A percentile compares a stretch with the other conserved stretches of the same genome.
These are phyloP conservation scores for Ceratocystis alfenasii DNA, from an alignment of 2,329 filamentous ascomycete species.

Conservation along the genomic window DNA sequence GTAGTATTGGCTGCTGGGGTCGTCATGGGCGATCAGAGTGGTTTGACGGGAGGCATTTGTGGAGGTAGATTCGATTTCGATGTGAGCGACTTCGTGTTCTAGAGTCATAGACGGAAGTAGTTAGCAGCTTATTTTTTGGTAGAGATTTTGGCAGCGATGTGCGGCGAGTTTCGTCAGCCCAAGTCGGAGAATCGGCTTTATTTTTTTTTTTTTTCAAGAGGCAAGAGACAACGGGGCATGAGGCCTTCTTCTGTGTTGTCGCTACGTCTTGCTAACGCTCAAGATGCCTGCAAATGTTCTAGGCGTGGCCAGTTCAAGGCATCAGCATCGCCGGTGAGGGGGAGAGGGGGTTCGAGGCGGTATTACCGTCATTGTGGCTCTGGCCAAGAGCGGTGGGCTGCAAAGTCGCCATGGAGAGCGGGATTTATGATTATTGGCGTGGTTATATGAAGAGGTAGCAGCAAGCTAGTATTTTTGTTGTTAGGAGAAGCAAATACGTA, in stretches of 20 bases:
- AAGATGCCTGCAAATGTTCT: not conserved
- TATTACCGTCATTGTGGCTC: conserved; percentile 9
- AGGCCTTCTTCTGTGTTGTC: no score
- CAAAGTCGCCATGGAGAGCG: not conserved
- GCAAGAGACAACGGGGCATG: not conserved
- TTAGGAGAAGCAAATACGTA: not conserved
- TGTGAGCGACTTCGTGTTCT: conserved; percentile 15
- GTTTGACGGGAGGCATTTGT: conserved; percentile 18
- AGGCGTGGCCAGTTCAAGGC: not conserved
- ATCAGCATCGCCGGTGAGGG: not conserved
- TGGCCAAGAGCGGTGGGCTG: not conserved
- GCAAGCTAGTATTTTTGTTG: not conserved
- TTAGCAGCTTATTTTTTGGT: conserved; percentile 13
- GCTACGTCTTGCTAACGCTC: no score
- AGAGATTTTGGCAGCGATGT: not conserved
- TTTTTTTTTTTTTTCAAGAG: not conserved
- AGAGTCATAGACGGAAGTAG: conserved; percentile 4
- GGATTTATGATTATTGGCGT: not conserved
- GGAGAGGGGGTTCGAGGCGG: not conserved
- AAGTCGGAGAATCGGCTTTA: conserved; percentile 5
- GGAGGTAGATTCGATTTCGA: conserved; percentile 13
- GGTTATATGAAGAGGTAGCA: not conserved
- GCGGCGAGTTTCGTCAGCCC: conserved; percentile 1
- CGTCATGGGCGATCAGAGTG: conserved; percentile 14
- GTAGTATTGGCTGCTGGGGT: not conserved